phyloP scores from a whole-genome alignment of 1,284 basidiomycete species.

The Erythrobasidium hasegawianum region DNA sequence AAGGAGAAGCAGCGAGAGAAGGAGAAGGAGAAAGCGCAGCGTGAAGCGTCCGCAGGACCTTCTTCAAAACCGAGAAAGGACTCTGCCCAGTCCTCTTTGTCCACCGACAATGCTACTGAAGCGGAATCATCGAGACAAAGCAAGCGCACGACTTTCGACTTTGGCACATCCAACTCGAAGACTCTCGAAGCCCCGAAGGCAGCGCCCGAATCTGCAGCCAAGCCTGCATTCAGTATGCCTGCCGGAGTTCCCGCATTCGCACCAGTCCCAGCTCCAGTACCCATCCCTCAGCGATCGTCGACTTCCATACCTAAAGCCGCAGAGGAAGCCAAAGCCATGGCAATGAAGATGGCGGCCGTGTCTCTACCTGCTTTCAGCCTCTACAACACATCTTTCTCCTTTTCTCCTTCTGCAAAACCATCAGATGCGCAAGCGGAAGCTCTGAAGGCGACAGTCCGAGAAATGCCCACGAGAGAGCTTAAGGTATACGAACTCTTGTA shows the following conservation, averaged over 20 bases:
- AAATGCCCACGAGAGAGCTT: conserved; percentile 14
- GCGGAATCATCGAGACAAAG: not conserved
- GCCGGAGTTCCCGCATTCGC: not conserved
- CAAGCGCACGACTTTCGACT: not conserved
- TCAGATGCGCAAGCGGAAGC: conserved; percentile 15
- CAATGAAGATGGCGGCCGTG: conserved; percentile 4
- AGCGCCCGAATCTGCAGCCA: not conserved
- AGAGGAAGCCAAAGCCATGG: conserved; percentile 5
- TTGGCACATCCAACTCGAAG: not conserved
- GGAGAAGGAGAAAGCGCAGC: not conserved
- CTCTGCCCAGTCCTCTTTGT: not conserved
- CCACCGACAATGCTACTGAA: not conserved
- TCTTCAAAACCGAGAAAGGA: not conserved
- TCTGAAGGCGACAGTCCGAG: conserved; percentile 17
- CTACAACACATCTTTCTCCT: conserved; percentile 2
- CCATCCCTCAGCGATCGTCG: not conserved
- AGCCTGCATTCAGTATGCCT: not conserved
- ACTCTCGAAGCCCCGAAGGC: not conserved
- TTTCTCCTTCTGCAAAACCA: not conserved
- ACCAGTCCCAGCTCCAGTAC: not conserved
- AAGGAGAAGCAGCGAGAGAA: not conserved
- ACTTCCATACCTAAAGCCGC: not conserved
- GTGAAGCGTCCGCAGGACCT: not conserved
- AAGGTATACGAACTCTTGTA: conserved; percentile 1
- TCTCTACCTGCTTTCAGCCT: conserved; percentile 19